Conservation (phyloP, 306 rosid species). For the Oxytropis ochrocephala region DNA sequence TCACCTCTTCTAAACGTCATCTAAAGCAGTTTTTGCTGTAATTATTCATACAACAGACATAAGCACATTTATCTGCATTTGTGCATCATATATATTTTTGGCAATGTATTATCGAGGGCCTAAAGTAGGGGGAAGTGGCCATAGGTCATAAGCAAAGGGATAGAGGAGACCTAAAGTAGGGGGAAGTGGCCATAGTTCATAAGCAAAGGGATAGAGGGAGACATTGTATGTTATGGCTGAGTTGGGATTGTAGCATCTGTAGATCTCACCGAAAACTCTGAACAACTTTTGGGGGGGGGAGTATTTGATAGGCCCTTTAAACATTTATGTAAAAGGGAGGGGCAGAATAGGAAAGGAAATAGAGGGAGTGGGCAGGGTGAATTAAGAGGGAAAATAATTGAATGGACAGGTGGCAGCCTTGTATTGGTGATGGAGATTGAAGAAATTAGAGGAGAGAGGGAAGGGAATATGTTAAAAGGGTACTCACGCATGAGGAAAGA, state of each 20-base stretch:
- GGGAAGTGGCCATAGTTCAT: neutral
- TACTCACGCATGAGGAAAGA: too few relatives aligned
- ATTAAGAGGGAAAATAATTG: too few relatives aligned
- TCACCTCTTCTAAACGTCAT: conserved; percentile 12
- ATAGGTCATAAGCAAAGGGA: conserved; percentile 3
- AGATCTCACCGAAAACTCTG: neutral
- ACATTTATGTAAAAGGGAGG: too few relatives aligned
- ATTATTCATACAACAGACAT: neutral
- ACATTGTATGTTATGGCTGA: neutral
- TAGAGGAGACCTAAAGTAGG: neutral
- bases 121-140: neutral
- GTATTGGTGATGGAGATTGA: too few relatives aligned
- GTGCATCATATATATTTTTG: neutral
- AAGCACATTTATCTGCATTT: neutral
- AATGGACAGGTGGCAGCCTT: too few relatives aligned
- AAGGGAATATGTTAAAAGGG: too few relatives aligned
- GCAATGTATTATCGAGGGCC: neutral
- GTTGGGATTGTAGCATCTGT: conserved; percentile 3
- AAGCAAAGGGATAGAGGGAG: neutral
- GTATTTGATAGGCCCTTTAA: too few relatives aligned
- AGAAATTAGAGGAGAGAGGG: too few relatives aligned
- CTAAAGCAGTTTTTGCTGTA: neutral
- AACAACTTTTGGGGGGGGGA: too few relatives aligned
- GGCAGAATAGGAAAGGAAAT: too few relatives aligned
- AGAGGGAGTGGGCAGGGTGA: too few relatives aligned